Base-by-base conservation (phyloP, 345 rosid species). In the Citrus cavaleriei region DNA sequence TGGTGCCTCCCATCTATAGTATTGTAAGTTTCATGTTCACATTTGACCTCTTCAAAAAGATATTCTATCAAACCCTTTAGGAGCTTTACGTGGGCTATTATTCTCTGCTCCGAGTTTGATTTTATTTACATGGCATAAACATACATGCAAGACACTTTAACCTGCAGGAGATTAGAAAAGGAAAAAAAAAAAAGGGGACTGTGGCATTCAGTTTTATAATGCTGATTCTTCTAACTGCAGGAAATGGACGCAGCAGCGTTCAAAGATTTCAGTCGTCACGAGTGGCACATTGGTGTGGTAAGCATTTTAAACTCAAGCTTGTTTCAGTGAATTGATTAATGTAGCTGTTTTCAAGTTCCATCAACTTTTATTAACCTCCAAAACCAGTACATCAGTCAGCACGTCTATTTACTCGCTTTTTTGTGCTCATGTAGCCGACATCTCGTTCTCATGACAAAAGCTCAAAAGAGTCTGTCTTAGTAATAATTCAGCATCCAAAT, bases 231-330 rank as follows among this genome's bases (percentile, higher is more conserved):
- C 25, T 66, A 35, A 30, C 70, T 82, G 76, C 89, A 93, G 99
- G 98, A 95, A 88, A 93, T 95, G 97, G 99, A 93, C 68, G 90
- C 93, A 16, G 90, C 88, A 30, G 83, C 91, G 66, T 95, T 93
- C 82, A 89, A 74, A 83, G 95, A 88, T 74, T 89, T 95, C 59
- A 89, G 86, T 67, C 61, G 87, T 78, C 85, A 86, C 9, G 91
- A 88, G 83, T 93, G 99, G 98, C 95, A 93, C 84, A 93, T 95
- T 42, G 98, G 98, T 58, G 93, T 93, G 86, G 98, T 92, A 87
- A 85, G 93, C 78, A 32, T 77, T 68, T 72, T 38, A 55, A 30
- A 72, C 62, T 84, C 54, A 25, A 38, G 57, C 40, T 49, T 32
- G 12, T 34, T 21, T 60, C 28, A 60, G 13, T 40, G 3, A 10